phyloP scores from a whole-genome alignment of 129 eudicot species.

The Lactuca sativa region DNA sequence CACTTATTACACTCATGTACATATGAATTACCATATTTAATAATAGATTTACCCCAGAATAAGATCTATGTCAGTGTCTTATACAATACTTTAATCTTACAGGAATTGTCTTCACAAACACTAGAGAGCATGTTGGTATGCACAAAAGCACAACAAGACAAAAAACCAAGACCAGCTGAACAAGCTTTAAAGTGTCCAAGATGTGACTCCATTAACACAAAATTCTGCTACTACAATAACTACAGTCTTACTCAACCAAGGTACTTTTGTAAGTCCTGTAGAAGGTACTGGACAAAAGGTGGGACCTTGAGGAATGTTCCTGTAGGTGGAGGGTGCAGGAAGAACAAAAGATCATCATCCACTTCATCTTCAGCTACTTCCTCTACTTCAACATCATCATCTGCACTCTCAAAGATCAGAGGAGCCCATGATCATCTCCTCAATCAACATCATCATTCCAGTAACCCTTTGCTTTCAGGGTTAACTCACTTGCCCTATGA shows the following conservation, averaged over 20 bases:
- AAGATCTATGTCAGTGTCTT: background rate
- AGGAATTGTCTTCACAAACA: conserved; percentile 68
- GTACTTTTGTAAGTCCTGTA: conserved; percentile 67
- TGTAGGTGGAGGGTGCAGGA: conserved; percentile 75
- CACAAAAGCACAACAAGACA: conserved; percentile 59
- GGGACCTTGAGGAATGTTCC: conserved; percentile 74
- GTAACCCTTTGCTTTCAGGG: conserved; percentile 30
- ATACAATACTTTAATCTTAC: background rate
- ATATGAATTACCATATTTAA: background rate
- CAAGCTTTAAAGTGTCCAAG: conserved; percentile 61
- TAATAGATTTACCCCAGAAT: background rate
- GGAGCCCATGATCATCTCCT: conserved; percentile 33
- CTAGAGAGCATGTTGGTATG: conserved; percentile 68
- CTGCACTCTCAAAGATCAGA: conserved; percentile 34
- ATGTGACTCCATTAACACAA: conserved; percentile 73
- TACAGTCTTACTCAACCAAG: conserved; percentile 71
- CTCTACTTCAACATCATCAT: conserved; percentile 40
- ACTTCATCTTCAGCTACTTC: conserved; percentile 31
- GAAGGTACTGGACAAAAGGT: conserved; percentile 79
- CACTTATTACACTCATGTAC: background rate
- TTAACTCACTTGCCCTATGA: conserved; percentile 47
- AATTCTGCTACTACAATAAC: conserved; percentile 76
- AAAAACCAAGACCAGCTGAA: conserved; percentile 58
- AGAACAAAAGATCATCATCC: conserved; percentile 47
- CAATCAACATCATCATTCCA: conserved; percentile 30